Conservation (phyloP, 768 basidiomycete genomes). For the Lactifluus hygrophoroides region DNA sequence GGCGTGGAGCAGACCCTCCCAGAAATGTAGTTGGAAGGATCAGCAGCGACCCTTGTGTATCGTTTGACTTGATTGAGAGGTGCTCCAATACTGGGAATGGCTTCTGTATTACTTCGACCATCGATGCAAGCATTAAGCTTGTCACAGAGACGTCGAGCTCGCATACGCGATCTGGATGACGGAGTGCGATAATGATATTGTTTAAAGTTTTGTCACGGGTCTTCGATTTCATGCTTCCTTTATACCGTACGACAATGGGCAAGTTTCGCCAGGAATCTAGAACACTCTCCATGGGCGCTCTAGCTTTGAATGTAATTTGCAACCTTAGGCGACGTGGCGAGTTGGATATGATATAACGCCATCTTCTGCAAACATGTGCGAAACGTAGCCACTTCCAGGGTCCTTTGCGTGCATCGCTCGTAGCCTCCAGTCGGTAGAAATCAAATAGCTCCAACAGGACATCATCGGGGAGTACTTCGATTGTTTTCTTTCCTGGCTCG, state of each 20-base stretch:
- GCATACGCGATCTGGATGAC: background rate
- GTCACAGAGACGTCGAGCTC: background rate
- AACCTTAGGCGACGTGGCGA: background rate
- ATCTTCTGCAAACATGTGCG: background rate
- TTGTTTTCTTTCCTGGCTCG: background rate
- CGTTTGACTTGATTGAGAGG: constrained; percentile 23
- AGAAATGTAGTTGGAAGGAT: constrained; percentile 1
- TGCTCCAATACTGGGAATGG: constrained; percentile 17
- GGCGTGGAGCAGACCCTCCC: background rate
- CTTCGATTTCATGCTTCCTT: background rate
- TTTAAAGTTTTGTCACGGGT: background rate
- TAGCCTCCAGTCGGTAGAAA: background rate
- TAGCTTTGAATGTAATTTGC: background rate
- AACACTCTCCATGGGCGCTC: background rate
- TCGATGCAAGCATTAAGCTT: constrained; percentile 10
- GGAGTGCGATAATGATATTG: background rate
- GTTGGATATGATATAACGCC: background rate
- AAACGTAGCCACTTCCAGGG: background rate
- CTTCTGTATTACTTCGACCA: constrained; percentile 25
- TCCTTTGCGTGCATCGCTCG: background rate
- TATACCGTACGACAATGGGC: background rate
- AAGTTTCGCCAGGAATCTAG: background rate
- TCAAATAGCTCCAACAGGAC: background rate
- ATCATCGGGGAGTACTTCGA: background rate
- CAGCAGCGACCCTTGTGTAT: constrained; percentile 31